Base-by-base conservation (phyloP, 2,329 filamentous ascomycete genomes). In the Metarhizium humberi region DNA sequence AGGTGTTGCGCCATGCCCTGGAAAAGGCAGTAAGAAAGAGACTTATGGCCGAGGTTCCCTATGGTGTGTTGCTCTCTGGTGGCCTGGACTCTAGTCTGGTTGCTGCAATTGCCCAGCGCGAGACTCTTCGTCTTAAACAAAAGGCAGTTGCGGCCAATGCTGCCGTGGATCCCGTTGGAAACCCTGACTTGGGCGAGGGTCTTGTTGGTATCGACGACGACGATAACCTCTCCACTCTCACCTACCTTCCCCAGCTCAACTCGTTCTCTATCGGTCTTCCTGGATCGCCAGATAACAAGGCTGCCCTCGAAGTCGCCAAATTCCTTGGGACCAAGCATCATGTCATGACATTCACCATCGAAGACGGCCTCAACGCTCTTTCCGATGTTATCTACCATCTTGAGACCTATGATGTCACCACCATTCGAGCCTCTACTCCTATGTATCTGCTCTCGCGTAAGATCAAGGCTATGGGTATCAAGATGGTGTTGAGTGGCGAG, bases 401-500 rank as follows among this genome's bases (percentile, higher is more conserved):
- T 58, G 94, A 99, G 78, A 90, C 90, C 14, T 99, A 94, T 75
- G 94, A 99, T 71, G 94, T 99, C 30, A 99, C 94, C 53, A 99
- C 94, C 3, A 97, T 99, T 69, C 91, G 94, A 69, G 94, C 94
- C 55, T 97, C 92, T 11, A 99, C 94, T 11, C 94, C 94, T 62
- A 99, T 99, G 94, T 99, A 96, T 77, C 78, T 99, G 60, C 82
- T 99, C 50, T 94, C 90, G 59, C 86, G 95, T 71, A 99, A 99
- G 80, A 99, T 99, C 80, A 99, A 99, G 81, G 94, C 92, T 40
- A 92, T 96, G 86, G 94, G 94, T 60, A 89, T 99, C 69, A 99
- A 99, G 84, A 99, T 99, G 94, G 94, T 99, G 56, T 81, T 99
- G 59, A 95, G 88, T 66, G 94, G 94, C 59, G 94, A 99, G 75